Evolutionary conservation across 2,329 filamentous ascomycete species (phyloP), one percentile per base, ranked within the genome.

Genomic region (Ceratocystis cacaofunesta): DNA sequence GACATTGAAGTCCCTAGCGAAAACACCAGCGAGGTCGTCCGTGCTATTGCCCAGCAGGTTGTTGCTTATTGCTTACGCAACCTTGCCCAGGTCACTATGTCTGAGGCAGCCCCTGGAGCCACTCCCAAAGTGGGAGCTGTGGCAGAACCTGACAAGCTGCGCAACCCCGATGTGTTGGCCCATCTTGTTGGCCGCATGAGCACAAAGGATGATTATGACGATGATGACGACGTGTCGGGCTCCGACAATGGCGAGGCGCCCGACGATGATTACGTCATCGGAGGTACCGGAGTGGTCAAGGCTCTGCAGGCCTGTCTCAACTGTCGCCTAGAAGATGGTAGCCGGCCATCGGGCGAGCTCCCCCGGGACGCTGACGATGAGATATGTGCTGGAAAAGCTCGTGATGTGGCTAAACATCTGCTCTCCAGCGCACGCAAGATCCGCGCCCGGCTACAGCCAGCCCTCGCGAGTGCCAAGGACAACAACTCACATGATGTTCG

Each of bases 261-360:
- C 0, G 90, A 96, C 69, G 88, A 95, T 67, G 90, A 96, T 74
- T 97, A 97, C 74, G 91, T 97, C 57, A 94, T 97, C 71, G 92
- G 92, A 22, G 92, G 92, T 17, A 96, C 91, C 0, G 94, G 92
- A 30, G 90, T 99, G 1, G 92, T 95, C 61, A 96, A 96, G 76
- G 94, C 94, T 3, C 79, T 99, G 58, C 86, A 90, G 64, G 95
- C 95, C 71, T 96, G 92, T 71, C 78, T 99, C 62, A 95, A 95
- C 72, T 85, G 89, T 67, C 82, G 83, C 64, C 73, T 75, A 2
- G 81, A 86, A 64, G 74, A 75, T 3, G 86, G 63, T 85, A 87
- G 65, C 83, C 83, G 36, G 77, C 80, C 15, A 77, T 76, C 57
- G 80, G 83, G 63, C 80, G 83, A 66, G 22, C n/a, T 61, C 25